phyloP scores from a whole-genome alignment of 495 filamentous ascomycete species.

The Penicillium pulvis region DNA sequence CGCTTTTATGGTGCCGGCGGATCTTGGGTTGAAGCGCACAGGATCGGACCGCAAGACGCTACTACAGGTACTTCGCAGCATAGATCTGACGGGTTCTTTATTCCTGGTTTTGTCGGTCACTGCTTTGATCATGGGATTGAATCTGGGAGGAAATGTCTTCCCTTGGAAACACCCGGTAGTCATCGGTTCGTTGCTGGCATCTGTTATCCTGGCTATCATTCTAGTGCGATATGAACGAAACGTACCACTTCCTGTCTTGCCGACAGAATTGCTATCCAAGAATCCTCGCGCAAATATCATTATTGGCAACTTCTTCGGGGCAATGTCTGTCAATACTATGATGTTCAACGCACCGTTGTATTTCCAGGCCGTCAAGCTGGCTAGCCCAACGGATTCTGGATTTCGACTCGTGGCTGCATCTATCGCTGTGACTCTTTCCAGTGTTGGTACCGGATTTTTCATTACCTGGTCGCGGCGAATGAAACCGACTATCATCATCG shows the following conservation, averaged over 20 bases:
- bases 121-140: conserved; percentile 71
- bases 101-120: conserved; percentile 66
- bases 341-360: conserved; percentile 79
- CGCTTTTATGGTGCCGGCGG: conserved; percentile 57
- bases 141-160: conserved; percentile 75
- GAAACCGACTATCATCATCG: conserved; percentile 62
- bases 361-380: conserved; percentile 78
- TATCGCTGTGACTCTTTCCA: conserved; percentile 56
- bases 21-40: conserved; percentile 57
- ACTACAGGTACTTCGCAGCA: conserved; percentile 60
- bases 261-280: conserved; percentile 59
- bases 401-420: conserved; percentile 67
- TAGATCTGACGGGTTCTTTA: conserved; percentile 68
- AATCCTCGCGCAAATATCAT: conserved; percentile 67
- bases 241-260: conserved; percentile 70
- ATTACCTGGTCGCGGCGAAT: conserved; percentile 67
- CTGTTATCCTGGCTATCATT: conserved; percentile 54
- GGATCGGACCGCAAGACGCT: conserved; percentile 50
- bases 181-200: conserved; percentile 60
- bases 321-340: conserved; percentile 66
- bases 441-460: conserved; percentile 66
- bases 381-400: conserved; percentile 69
- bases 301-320: conserved; percentile 67
- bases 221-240: conserved; percentile 64
- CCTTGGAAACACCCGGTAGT: conserved; percentile 74